These are phyloP conservation scores for Spizellomyces punctatus DNA, from an alignment of 192 early-diverging fungal species.

Conservation along the genomic window DNA sequence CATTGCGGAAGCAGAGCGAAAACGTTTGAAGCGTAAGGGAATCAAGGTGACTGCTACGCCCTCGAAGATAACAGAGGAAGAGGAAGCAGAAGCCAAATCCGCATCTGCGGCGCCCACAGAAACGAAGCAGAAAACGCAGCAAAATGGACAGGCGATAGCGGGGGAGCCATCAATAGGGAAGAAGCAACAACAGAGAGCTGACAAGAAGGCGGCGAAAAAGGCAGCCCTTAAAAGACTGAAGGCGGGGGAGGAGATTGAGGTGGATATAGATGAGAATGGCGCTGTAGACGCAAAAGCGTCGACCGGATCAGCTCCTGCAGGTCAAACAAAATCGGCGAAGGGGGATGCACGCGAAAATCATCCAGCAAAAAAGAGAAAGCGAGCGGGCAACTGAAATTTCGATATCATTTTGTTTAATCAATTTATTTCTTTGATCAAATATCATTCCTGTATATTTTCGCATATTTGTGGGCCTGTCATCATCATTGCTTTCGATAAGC, in stretches of 20 bases:
- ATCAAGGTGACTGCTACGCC: slow-evolving; percentile 33
- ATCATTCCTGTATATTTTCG: too few species aligned
- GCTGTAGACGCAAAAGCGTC: not conserved
- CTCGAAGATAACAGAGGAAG: not conserved
- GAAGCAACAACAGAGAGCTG: slow-evolving; percentile 30
- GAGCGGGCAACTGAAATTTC: too few species aligned
- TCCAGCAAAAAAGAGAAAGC: too few species aligned
- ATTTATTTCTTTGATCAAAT: too few species aligned
- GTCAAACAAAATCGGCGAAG: too few species aligned
- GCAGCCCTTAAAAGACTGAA: slow-evolving; percentile 35
- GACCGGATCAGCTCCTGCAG: not conserved
- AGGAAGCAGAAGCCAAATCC: not conserved
- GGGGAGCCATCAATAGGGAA: not conserved
- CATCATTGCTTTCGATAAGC: too few species aligned
- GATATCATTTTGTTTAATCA: too few species aligned
- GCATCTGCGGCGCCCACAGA: slow-evolving; percentile 5
- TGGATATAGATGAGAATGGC: slow-evolving; percentile 10
- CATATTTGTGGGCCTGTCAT: too few species aligned
- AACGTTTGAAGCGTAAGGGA: slow-evolving; percentile 50
- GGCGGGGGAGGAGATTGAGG: slow-evolving; percentile 26
- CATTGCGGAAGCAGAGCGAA: slow-evolving; percentile 47
- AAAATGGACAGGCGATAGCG: not conserved
- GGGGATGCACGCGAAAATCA: too few species aligned
- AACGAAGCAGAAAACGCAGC: not conserved
- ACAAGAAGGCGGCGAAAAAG: slow-evolving; percentile 41